Evolutionary conservation across 2,329 filamentous ascomycete species (phyloP).

Genomic region (Plenodomus biglobosus): DNA sequence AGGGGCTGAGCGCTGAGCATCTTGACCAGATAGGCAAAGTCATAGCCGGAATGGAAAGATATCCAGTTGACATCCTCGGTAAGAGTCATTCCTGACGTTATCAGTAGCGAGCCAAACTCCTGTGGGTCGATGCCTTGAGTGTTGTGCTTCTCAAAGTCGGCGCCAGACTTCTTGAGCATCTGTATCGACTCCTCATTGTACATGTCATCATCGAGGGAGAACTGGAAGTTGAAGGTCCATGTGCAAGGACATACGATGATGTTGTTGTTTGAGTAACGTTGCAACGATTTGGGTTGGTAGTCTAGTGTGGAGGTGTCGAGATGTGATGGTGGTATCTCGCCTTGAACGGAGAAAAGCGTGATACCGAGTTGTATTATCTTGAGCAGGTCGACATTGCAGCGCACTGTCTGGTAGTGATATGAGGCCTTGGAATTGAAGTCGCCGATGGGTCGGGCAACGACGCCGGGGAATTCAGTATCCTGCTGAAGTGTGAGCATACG

Average conservation of each 20-base stretch:
- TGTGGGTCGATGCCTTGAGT: slow-evolving; percentile 87
- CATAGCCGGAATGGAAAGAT: slow-evolving; percentile 96
- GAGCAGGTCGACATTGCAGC: slow-evolving; percentile 94
- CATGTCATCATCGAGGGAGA: slow-evolving; percentile 94
- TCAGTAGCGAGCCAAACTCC: slow-evolving; percentile 85
- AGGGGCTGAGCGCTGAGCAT: slow-evolving; percentile 80
- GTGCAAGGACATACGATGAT: slow-evolving; percentile 75
- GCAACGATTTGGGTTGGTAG: slow-evolving; percentile 48
- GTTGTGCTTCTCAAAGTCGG: slow-evolving; percentile 82
- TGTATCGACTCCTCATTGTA: slow-evolving; percentile 95
- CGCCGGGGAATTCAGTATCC: slow-evolving; percentile 98
- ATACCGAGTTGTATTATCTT: slow-evolving; percentile 98
- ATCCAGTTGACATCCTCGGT: slow-evolving; percentile 92
- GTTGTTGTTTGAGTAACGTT: slow-evolving; percentile 55
- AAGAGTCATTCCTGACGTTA: slow-evolving; percentile 87
- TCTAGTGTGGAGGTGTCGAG: slow-evolving; percentile 53
- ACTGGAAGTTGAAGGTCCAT: slow-evolving; percentile 99
- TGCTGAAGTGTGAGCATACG: slow-evolving; percentile 44
- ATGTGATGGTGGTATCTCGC: slow-evolving; percentile 77
- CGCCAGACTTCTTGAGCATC: slow-evolving; percentile 85
- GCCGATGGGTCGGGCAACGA: slow-evolving; percentile 93
- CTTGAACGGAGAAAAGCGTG: slow-evolving; percentile 87
- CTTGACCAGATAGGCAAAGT: slow-evolving; percentile 97
- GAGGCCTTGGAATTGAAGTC: slow-evolving; percentile 93
- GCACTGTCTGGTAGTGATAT: slow-evolving; percentile 97